Evolutionary conservation across 345 rosid species (phyloP), one percentile per base, ranked within the genome.

Genomic region (Cardamine resedifolia): DNA sequence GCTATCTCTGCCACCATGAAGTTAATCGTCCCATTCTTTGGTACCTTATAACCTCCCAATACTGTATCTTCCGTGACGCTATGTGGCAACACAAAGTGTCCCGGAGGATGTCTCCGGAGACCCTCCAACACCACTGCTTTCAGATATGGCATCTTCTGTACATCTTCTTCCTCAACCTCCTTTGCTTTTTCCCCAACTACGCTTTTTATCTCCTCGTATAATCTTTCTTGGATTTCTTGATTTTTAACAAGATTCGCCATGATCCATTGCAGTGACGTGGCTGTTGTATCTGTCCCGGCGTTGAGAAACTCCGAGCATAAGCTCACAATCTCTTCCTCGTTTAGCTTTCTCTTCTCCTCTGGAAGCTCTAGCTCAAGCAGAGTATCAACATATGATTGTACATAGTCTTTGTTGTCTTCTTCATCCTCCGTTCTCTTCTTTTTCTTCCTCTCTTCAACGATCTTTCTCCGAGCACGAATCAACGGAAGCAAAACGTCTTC

Each of bases 1-100:
- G 69, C 73, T n/a, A 66, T 52, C 27, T 77, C 81, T 1, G 58
- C 70, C 10, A 67, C 51, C 81, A 44, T 10, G 69, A 72, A 77
- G 48, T 65, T 77, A 6, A 77, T 47, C 10, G 68, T 59, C 4
- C 41, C 63, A 2, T 72, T 58, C 57, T 71, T 72, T 0, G 77
- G 73, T 3, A 66, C 34, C 33, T 26, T 30, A 20, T 59, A 58
- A 6, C 71, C 70, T 19, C 70, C 70, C 44, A 65, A 50, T 3
- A 9, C 58, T 2, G 70, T 65, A 23, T 65, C 70, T 20, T 64
- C 66, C 9, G 71, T 64, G 3, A 73, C 71, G 12, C 50, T 31
- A 5, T 58, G 71, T 2, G 48, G 71, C 7, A 66, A 10, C 12
- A 66, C 59, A 3, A 66, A 51, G n/a, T 66, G 71, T 15, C 59